Evolutionary conservation across 345 rosid species (phyloP), one percentile per base, ranked within the genome.

Genomic region (Dipteronia dyeriana): DNA sequence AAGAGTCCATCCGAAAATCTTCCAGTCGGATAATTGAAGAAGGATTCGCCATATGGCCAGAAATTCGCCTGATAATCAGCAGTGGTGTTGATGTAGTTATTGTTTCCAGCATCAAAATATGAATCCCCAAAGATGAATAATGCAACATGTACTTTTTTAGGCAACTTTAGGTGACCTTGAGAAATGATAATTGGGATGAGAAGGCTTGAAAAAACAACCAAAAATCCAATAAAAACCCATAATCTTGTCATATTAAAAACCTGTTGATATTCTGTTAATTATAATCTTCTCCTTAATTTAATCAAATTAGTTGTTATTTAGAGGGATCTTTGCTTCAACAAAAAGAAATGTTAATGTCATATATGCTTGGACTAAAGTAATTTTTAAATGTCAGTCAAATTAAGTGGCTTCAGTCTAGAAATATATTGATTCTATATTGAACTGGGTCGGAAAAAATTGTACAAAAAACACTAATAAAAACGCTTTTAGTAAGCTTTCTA

Each of bases 111-210:
- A 73, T 86, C 90, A 69, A 86, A 85, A 0, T 82, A 3, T 1
- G 91, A 90, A 62, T 89, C 92, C 34, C 90, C 89, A 8, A 85
- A 86, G 23, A 87, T 39, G 56, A 85, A 85, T 29, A 82, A 76
- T 20, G 87, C 85, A 10, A 75, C 80, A 45, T 83, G 81, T 5
- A 82, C 79, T 34, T 84, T 80, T 34, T 78, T 74, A 14, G 77
- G 8, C 11, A 70, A 19, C 11, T 4, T 1, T 9, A 0, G 22
- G 13, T 38, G 71, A 34, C 4, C 45, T 7, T 78, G 66, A n/a
- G 79, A 65, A 25, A 39, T 79, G 26, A 74, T 71, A 51, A 23
- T 56, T 4, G n/a, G 34, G 34, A 8, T 73, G 68, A 79, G 56
- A 57, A 73, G 11, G 4, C 71, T 66, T 57, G 77, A 31, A 7